Evolutionary conservation across 495 filamentous ascomycete genomes (phyloP), one percentile per base, ranked within the genome.

Genomic region (Hypomontagnella submonticulosa): DNA sequence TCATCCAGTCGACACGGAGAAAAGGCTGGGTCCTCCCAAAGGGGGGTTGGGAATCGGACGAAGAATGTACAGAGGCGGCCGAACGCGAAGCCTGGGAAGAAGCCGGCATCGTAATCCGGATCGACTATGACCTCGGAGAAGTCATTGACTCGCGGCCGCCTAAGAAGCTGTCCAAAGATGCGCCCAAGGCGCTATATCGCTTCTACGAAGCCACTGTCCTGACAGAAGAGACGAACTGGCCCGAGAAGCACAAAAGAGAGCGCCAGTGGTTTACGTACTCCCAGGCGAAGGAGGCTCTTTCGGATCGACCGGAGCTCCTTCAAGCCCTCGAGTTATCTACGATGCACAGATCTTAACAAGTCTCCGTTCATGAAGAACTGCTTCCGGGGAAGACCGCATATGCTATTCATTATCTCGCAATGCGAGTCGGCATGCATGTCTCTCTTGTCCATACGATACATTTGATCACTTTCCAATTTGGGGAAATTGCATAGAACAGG

Each of bases 81-180:
- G 79, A 79, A 54, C 81, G 95, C 59, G 95, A 99, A 79, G 96
- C 95, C 42, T 99, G 95, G 95, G 95, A 99, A 79, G 95, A 99
- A 79, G 95, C 92, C 49, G 95, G 95, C 66, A 93, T 99, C 70
- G 77, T 88, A 58, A 92, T 92, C 75, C 89, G 83, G 30, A 87
- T 97, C 71, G 85, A 85, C 57, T 86, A 87, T 67, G 92, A 96
- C 76, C 83, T 99, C 65, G 95, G 95, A 51, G 81, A 89, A 59
- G 95, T 99, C 71, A 78, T 86, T 53, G 95, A 99, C 75, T 86
- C 84, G 73, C 86, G 89, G 41, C 83, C 87, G 16, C 82, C 88
- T 30, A 84, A 87, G 63, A 80, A 77, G 61, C 60, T 81, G 47
- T 85, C 85, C 49, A 81, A 87, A 63, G 81, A 89, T 40, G 88